Evolutionary conservation across 2,329 filamentous ascomycete species (phyloP).

Genomic region (Clonostachys sp.): DNA sequence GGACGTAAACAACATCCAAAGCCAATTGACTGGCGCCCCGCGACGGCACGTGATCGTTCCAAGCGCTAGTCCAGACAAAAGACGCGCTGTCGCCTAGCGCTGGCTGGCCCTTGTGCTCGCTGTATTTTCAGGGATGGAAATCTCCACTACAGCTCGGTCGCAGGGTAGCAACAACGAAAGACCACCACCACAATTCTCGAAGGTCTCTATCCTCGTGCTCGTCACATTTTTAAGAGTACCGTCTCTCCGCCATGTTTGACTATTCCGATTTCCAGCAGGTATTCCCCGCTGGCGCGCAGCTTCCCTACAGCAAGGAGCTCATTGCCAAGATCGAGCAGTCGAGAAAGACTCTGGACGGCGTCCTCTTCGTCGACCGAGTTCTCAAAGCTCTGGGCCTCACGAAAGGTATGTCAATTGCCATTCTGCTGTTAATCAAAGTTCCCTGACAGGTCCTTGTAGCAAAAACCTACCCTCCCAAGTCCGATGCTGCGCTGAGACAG

Average conservation of each 20-base stretch:
- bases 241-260: constrained; percentile 45
- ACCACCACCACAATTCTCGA: too few species aligned
- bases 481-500: constrained; percentile 60
- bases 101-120: too few species aligned
- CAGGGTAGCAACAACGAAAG: too few species aligned
- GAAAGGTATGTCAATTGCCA: constrained; percentile 46
- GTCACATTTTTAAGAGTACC: background rate
- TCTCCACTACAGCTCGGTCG: too few species aligned
- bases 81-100: too few species aligned
- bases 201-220: constrained; percentile 8
- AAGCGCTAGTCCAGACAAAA: too few species aligned
- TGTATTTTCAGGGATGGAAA: too few species aligned
- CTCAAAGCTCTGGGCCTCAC: constrained; percentile 65
- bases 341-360: constrained; percentile 63
- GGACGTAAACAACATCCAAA: too few species aligned
- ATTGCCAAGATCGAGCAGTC: constrained; percentile 60
- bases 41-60: too few species aligned
- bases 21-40: too few species aligned
- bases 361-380: constrained; percentile 77
- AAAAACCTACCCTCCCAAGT: constrained; percentile 71
- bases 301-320: constrained; percentile 57
- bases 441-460: constrained; percentile 24
- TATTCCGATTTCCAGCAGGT: constrained; percentile 65
- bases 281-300: constrained; percentile 56
- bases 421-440: background rate